These are phyloP conservation scores for Penicillium chermesinum DNA, from an alignment of 495 filamentous ascomycete genomes.

Conservation along the genomic window DNA sequence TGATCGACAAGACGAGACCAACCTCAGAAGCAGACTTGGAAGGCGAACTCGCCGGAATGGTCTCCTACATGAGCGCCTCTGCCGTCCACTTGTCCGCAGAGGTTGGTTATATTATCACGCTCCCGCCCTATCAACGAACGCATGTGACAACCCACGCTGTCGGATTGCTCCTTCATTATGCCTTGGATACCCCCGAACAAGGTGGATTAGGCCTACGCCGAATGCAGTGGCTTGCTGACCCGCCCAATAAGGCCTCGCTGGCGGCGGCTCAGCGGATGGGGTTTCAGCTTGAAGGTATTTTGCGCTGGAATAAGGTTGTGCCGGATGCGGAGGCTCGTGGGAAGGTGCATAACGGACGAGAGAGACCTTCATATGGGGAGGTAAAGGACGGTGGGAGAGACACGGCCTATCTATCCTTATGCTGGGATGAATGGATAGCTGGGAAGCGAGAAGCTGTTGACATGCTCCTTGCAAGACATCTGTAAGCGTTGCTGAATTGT, in stretches of 20 bases:
- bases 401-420: constrained; percentile 12
- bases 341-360: constrained; percentile 18
- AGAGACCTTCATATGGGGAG: constrained; percentile 12
- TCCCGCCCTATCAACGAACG: constrained; percentile 21
- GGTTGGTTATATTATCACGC: constrained; percentile 20
- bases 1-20: constrained; percentile 19
- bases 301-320: constrained; percentile 18
- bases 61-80: constrained; percentile 18
- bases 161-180: constrained; percentile 14
- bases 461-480: not conserved
- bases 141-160: constrained; percentile 19
- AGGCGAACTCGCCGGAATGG: constrained; percentile 20
- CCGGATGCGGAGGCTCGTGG: constrained; percentile 12
- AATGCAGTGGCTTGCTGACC: constrained; percentile 7
- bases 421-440: constrained; percentile 17
- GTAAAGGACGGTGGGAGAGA: constrained; percentile 21
- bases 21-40: constrained; percentile 16
- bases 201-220: constrained; percentile 16
- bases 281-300: constrained; percentile 7
- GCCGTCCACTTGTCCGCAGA: constrained; percentile 11
- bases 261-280: constrained; percentile 8
- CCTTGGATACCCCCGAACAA: constrained; percentile 4
- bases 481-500: too few relatives aligned
- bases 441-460: constrained; percentile 5
- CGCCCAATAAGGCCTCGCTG: constrained; percentile 10